Percentiles rank a stretch among this genome's conserved stretches.
Evolutionary conservation across 345 rosid species (phyloP).

Genomic region (Brassica carinata): DNA sequence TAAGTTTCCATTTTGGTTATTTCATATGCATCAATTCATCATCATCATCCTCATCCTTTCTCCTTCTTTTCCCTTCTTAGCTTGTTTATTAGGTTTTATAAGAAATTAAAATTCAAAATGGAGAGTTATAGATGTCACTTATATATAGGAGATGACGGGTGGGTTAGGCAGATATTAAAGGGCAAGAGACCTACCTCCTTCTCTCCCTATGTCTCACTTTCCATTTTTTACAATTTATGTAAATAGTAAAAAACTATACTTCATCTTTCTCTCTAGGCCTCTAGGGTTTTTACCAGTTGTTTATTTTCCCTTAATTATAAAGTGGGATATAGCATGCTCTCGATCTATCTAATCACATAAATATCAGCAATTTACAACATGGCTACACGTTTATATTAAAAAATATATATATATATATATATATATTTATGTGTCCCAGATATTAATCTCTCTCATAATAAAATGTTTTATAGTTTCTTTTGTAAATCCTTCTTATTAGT

Average conservation of each 20-base stretch:
- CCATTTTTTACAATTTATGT: neutral
- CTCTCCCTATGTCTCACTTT: conserved; percentile 35
- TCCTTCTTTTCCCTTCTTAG: neutral
- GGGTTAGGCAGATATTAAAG: conserved; percentile 16
- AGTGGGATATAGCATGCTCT: neutral
- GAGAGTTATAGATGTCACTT: neutral
- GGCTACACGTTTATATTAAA: neutral
- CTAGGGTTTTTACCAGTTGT: neutral
- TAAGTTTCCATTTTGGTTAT: conserved; percentile 36
- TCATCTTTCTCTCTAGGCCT: neutral
- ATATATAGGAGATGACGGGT: neutral
- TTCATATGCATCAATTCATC: conserved; percentile 16
- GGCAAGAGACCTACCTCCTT: conserved; percentile 24
- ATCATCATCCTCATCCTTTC: conserved; percentile 3
- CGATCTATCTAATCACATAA: conserved; percentile 23
- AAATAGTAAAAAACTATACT: neutral
- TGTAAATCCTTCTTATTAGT: neutral
- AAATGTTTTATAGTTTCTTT: neutral
- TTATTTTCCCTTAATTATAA: neutral
- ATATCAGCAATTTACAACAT: neutral
- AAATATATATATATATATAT: too few relatives aligned
- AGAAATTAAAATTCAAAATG: neutral
- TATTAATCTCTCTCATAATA: neutral
- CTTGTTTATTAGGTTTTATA: conserved; percentile 9
- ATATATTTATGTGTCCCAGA: neutral